Conservation (phyloP, 2,329 filamentous ascomycete genomes). For the Venturia nashicola region DNA sequence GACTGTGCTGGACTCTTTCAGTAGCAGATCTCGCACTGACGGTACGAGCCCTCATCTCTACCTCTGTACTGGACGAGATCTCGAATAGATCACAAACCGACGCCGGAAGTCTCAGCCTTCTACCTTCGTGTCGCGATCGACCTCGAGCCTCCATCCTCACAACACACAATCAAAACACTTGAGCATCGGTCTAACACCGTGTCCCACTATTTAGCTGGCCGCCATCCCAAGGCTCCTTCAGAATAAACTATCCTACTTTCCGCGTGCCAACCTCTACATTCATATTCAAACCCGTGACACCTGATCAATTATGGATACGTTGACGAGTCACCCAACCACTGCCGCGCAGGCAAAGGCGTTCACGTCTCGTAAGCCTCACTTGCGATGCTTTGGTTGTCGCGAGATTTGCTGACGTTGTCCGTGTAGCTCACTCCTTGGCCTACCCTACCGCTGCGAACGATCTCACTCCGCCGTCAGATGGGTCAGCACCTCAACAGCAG, state of each 20-base stretch:
- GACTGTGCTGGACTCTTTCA: slow-evolving; percentile 9
- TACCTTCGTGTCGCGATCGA: slow-evolving; percentile 2
- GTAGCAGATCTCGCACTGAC: slow-evolving; percentile 9
- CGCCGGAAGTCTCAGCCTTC: slow-evolving; percentile 2
- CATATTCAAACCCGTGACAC: neutral
- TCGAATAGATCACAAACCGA: neutral
- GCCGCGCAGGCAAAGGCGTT: slow-evolving; percentile 86
- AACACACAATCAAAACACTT: neutral
- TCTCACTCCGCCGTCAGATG: slow-evolving; percentile 67
- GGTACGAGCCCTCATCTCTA: slow-evolving; percentile 7
- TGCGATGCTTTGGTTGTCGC: neutral
- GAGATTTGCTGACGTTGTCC: slow-evolving; percentile 35
- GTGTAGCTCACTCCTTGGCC: slow-evolving; percentile 80
- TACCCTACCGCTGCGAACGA: slow-evolving; percentile 68
- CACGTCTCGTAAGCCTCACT: slow-evolving; percentile 9
- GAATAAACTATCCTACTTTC: slow-evolving; percentile 1
- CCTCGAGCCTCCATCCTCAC: slow-evolving; percentile 4
- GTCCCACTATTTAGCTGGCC: slow-evolving; percentile 3
- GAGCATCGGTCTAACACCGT: slow-evolving; percentile 6
- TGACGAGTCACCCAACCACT: slow-evolving; percentile 83
- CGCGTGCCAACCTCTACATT: slow-evolving; percentile 1
- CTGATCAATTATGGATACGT: slow-evolving; percentile 29
- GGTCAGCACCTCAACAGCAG: slow-evolving; percentile 45
- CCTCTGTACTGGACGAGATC: slow-evolving; percentile 5
- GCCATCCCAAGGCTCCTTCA: slow-evolving; percentile 1